A percentile compares a stretch with the other conserved stretches of the same genome.
Conservation (phyloP, 257 asterid genomes). For the Cynanchum wilfordii region DNA sequence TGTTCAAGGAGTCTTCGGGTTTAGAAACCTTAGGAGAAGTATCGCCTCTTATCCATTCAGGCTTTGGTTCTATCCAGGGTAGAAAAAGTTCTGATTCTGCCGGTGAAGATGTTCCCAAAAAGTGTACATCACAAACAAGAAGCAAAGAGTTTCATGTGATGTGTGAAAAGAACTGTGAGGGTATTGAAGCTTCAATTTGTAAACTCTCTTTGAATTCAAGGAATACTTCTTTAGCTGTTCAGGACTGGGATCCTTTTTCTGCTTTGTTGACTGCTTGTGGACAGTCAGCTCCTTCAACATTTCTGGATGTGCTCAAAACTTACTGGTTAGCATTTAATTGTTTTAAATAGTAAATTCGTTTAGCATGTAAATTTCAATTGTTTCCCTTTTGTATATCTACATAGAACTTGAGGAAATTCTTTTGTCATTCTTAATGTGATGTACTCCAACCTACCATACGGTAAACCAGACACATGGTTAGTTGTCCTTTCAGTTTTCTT, state of each 20-base stretch:
- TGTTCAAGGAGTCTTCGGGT: conserved; percentile 27
- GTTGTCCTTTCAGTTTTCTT: neutral
- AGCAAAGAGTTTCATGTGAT: conserved; percentile 12
- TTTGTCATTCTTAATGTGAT: neutral
- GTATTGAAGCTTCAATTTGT: conserved; percentile 52
- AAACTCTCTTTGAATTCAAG: conserved; percentile 67
- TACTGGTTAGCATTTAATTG: conserved; percentile 57
- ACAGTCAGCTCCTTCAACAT: conserved; percentile 64
- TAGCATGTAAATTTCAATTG: neutral
- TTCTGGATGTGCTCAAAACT: conserved; percentile 44
- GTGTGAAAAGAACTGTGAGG: conserved; percentile 41
- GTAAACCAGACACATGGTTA: neutral
- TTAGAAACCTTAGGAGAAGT: conserved; percentile 30
- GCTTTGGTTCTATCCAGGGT: conserved; percentile 31
- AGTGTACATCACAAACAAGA: conserved; percentile 12
- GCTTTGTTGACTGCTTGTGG: conserved; percentile 88
- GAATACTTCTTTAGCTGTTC: conserved; percentile 47
- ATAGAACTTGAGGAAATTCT: neutral
- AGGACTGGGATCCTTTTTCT: conserved; percentile 57
- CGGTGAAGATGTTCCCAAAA: conserved; percentile 29
- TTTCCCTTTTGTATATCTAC: neutral
- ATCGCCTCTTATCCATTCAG: conserved; percentile 26
- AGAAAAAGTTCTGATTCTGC: conserved; percentile 33
- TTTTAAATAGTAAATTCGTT: conserved; percentile 7
- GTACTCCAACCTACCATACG: neutral